Conservation (phyloP, 495 filamentous ascomycete species). For the Talaromyces ruber region DNA sequence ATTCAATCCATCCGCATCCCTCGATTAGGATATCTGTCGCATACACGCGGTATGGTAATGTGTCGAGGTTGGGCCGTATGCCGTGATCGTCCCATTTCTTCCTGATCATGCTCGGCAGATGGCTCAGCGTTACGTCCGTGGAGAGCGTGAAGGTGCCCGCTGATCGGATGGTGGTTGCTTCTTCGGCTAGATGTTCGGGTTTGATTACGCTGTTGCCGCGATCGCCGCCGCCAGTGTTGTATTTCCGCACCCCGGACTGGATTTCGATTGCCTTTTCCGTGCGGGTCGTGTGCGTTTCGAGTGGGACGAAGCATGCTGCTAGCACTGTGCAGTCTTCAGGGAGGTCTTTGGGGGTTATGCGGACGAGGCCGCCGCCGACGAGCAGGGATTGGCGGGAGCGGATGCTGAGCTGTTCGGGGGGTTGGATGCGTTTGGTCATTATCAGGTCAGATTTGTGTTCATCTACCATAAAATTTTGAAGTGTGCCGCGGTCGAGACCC, state of each 20-base stretch:
- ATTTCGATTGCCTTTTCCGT: slow-evolving; percentile 69
- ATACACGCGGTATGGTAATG: slow-evolving; percentile 69
- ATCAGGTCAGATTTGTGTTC: slow-evolving; percentile 57
- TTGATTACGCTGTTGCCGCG: slow-evolving; percentile 5
- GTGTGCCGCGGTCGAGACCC: slow-evolving; percentile 64
- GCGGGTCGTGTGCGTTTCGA: slow-evolving; percentile 63
- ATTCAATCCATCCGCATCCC: slow-evolving; percentile 87
- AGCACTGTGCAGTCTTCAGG: slow-evolving; percentile 50
- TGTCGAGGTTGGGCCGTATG: slow-evolving; percentile 12
- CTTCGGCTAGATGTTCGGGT: background rate
- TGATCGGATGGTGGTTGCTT: slow-evolving; percentile 29
- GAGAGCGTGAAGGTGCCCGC: slow-evolving; percentile 69
- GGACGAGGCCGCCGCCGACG: slow-evolving; percentile 73
- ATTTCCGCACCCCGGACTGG: slow-evolving; percentile 46
- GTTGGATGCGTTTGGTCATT: slow-evolving; percentile 63
- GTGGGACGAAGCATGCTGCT: slow-evolving; percentile 69
- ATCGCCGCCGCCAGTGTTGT: slow-evolving; percentile 17
- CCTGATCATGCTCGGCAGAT: slow-evolving; percentile 28
- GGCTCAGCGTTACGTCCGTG: slow-evolving; percentile 68
- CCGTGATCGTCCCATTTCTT: slow-evolving; percentile 26
- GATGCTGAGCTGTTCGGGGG: slow-evolving; percentile 54
- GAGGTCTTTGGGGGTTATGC: slow-evolving; percentile 65
- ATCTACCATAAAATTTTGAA: slow-evolving; percentile 58
- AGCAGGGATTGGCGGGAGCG: slow-evolving; percentile 77
- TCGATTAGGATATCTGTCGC: slow-evolving; percentile 81